Evolutionary conservation across 345 rosid species (phyloP), one percentile per base, ranked within the genome.

Genomic region (Pistacia integerrima): DNA sequence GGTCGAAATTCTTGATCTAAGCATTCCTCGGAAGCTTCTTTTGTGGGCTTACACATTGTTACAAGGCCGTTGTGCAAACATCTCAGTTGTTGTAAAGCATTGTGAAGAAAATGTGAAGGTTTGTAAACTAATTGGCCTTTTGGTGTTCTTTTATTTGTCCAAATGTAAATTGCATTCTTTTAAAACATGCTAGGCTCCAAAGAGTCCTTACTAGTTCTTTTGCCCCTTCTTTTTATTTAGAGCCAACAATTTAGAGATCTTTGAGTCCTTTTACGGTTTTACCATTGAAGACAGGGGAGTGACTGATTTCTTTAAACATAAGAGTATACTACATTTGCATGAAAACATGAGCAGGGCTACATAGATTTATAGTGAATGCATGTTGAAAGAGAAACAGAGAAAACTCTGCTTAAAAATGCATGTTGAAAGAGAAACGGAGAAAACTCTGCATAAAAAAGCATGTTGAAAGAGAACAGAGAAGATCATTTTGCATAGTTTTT

Each of bases 91-190:
- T 74, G 85, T 96, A 67, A 96, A 90, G 80, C 85, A 91, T 79
- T 92, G 97, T 81, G 99, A 96, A 84, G 99, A 96, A 85, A 90
- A 85, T 72, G 70, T 89, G 10, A 93, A 96, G 97, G 99, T 93
- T 84, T 17, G 87, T 57, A 68, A 75, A 14, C 77, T 58, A 41
- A 74, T 67, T 61, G 64, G 11, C 54, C 72, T 78, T 8, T 14
- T 25, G 13, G 44, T 41, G 28, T 44, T 64, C 36, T 64, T n/a
- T 54, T 9, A 14, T 13, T 2, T 5, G 4, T 17, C 9, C 1
- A 51, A 33, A 12, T 17, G 14, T 58, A 41, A 22, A n/a, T 62
- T 25, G 9, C 44, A 3, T 12, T 46, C 63, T 49, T 25, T 18
- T n/a, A 0, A 10, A 67, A 11, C 28, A 28, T 17, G 22, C 52